A percentile compares a stretch with the other conserved stretches of the same genome.
Evolutionary conservation across 2,329 filamentous ascomycete genomes (phyloP).

Genomic region (Bisporella sp.): DNA sequence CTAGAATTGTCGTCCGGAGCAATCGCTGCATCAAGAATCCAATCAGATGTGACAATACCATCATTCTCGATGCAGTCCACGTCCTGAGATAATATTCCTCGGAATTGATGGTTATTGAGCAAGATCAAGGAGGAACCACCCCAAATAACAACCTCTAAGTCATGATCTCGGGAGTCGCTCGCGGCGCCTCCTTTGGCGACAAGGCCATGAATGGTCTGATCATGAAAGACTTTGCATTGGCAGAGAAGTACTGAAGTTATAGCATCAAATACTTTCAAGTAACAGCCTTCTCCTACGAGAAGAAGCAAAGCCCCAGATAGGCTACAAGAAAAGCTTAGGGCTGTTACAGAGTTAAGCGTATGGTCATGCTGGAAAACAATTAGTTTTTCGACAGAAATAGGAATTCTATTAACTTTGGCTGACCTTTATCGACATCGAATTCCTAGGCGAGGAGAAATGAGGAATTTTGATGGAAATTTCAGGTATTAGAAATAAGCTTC

Average conservation of each 20-base stretch:
- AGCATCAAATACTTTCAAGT: conserved; percentile 43
- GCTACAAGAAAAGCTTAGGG: conserved; percentile 44
- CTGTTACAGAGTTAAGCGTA: conserved; percentile 46
- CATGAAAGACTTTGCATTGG: conserved; percentile 48
- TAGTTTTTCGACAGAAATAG: neutral
- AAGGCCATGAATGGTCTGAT: conserved; percentile 72
- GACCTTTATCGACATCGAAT: conserved; percentile 2
- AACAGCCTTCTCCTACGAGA: conserved; percentile 53
- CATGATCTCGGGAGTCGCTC: conserved; percentile 1
- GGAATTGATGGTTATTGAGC: conserved; percentile 25
- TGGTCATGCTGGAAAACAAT: conserved; percentile 22
- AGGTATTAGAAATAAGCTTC: too few species aligned
- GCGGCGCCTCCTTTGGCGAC: conserved; percentile 30
- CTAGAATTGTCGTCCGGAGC: conserved; percentile 35
- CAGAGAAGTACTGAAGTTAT: conserved; percentile 30
- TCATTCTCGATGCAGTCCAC: conserved; percentile 12
- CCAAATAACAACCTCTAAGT: conserved; percentile 53
- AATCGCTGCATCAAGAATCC: conserved; percentile 65
- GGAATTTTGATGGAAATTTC: too few species aligned
- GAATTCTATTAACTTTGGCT: neutral
- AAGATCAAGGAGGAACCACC: conserved; percentile 49
- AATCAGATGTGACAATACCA: conserved; percentile 55
- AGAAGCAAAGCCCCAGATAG: conserved; percentile 33
- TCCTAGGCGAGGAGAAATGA: neutral
- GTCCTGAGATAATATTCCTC: conserved; percentile 6